Evolutionary conservation across 768 basidiomycete genomes (phyloP).

Genomic region (Austroboletus eburneus): DNA sequence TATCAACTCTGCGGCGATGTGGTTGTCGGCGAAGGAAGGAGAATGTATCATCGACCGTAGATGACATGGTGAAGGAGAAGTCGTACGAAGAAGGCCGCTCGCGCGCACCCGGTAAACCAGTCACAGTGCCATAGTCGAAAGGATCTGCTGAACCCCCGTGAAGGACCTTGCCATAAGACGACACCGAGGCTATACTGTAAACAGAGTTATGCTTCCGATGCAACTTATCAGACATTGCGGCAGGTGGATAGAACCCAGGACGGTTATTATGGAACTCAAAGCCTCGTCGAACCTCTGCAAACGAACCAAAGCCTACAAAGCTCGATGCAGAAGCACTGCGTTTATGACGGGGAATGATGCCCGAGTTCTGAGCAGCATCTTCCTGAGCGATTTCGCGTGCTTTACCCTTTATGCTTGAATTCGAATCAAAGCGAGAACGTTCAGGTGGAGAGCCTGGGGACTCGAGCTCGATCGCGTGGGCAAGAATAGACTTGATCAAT

Average conservation of each 20-base stretch:
- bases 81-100: slow-evolving; percentile 59
- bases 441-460: slow-evolving; percentile 29
- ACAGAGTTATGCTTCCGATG: slow-evolving; percentile 55
- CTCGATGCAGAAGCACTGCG: slow-evolving; percentile 50
- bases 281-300: slow-evolving; percentile 72
- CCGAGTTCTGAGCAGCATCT: slow-evolving; percentile 13
- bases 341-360: slow-evolving; percentile 24
- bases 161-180: slow-evolving; percentile 69
- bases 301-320: slow-evolving; percentile 70
- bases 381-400: too few relatives aligned
- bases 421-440: slow-evolving; percentile 40
- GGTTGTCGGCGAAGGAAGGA: slow-evolving; percentile 46
- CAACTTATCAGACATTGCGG: slow-evolving; percentile 31
- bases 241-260: slow-evolving; percentile 60
- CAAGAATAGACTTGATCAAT: slow-evolving; percentile 52
- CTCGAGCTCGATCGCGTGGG: slow-evolving; percentile 40
- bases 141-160: slow-evolving; percentile 63
- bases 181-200: slow-evolving; percentile 74
- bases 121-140: slow-evolving; percentile 56
- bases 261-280: slow-evolving; percentile 68
- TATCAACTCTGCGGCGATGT: slow-evolving; percentile 57
- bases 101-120: slow-evolving; percentile 40
- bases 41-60: slow-evolving; percentile 67
- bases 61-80: slow-evolving; percentile 51
- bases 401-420: slow-evolving; percentile 37